Conservation (phyloP, 208 protist species). For the Sergeia podlipaevii region DNA sequence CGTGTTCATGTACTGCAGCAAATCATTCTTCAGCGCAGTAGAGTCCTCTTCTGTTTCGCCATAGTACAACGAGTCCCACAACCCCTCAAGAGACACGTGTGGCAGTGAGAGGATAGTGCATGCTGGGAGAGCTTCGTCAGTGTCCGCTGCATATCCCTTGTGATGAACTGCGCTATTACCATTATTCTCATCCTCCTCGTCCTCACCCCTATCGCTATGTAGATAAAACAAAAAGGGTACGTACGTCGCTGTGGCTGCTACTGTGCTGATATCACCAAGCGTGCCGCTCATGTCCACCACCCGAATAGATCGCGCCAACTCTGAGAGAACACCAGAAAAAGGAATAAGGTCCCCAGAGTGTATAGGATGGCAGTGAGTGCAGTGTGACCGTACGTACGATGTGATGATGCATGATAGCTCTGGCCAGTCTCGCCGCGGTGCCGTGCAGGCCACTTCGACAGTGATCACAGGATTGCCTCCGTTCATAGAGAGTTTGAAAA, state of each 20-base stretch:
- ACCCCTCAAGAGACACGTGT: conserved; percentile 60
- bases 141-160: not conserved
- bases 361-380: not conserved
- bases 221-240: conserved; percentile 17
- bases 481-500: no score
- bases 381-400: not conserved
- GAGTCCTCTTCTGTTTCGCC: conserved; percentile 48
- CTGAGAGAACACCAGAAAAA: no score
- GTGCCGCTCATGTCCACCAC: no score
- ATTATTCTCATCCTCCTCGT: not conserved
- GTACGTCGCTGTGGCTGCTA: conserved; percentile 7
- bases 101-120: conserved; percentile 65
- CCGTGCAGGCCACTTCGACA: conserved; percentile 46
- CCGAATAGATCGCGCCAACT: conserved; percentile 28
- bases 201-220: not conserved
- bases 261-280: no score
- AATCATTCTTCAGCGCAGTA: conserved; percentile 70
- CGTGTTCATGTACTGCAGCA: conserved; percentile 90
- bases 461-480: conserved; percentile 24
- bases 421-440: conserved; percentile 22
- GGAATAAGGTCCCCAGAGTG: not conserved
- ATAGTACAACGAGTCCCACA: conserved; percentile 89
- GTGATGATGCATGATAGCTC: conserved; percentile 34
- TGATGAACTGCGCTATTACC: not conserved
- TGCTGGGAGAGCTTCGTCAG: conserved; percentile 12